phyloP scores from a whole-genome alignment of 805 yeast genomes.

The Candida odintsovae region DNA sequence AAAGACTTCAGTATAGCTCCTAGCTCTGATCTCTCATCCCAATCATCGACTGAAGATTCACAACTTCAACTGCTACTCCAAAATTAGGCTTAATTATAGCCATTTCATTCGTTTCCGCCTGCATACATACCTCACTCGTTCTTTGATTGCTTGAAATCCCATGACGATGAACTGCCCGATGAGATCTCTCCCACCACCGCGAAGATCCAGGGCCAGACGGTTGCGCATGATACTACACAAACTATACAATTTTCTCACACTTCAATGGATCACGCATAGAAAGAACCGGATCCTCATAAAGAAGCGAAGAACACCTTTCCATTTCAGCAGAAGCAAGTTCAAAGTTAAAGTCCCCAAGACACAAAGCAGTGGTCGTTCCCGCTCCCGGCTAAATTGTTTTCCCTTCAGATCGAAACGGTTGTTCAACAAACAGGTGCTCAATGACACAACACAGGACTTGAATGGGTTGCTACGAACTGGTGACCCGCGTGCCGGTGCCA shows the following conservation, averaged over 20 bases:
- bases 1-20: no score
- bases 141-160: no score
- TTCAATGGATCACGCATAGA: slow-evolving; percentile 12
- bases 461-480: not conserved
- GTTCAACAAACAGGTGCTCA: slow-evolving; percentile 12
- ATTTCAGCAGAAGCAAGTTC: slow-evolving; percentile 15
- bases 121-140: no score
- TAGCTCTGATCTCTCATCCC: no score
- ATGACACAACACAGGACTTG: slow-evolving; percentile 4
- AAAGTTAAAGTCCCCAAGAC: slow-evolving; percentile 16
- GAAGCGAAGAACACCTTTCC: slow-evolving; percentile 21
- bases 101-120: no score
- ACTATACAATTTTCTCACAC: slow-evolving; percentile 13
- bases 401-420: slow-evolving; percentile 2
- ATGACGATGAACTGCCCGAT: slow-evolving; percentile 7
- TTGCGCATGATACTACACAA: slow-evolving; percentile 11
- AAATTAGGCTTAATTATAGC: no score
- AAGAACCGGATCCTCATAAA: slow-evolving; percentile 9
- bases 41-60: no score
- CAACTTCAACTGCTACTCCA: not conserved
- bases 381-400: not conserved
- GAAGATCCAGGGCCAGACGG: slow-evolving; percentile 18
- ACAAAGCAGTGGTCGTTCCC: not conserved
- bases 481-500: not conserved
- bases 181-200: slow-evolving; percentile 24